phyloP scores from a whole-genome alignment of 352 stramenopile genomes.

The Hyaloperonospora arabidopsidis region DNA sequence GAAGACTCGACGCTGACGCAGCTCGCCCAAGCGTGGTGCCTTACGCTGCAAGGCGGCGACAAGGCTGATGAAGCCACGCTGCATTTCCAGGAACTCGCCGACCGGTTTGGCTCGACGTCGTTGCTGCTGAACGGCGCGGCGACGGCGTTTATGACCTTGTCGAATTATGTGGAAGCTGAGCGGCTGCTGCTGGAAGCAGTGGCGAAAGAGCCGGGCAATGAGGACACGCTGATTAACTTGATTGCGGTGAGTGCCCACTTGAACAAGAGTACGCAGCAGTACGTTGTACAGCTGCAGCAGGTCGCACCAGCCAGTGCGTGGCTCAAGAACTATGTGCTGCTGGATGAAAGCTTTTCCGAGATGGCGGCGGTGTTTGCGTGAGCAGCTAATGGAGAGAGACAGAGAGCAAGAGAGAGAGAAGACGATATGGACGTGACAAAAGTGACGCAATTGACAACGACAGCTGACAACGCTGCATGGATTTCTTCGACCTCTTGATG shows the following conservation, averaged over 20 bases:
- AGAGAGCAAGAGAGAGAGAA: not conserved
- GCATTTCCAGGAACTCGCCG: slow-evolving; percentile 89
- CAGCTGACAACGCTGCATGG: too few species aligned
- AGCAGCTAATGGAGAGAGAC: not conserved
- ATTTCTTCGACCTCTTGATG: not conserved
- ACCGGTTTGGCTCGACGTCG: slow-evolving; percentile 90
- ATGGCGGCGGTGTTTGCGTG: slow-evolving; percentile 65
- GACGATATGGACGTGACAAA: too few species aligned
- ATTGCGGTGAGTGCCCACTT: slow-evolving; percentile 87
- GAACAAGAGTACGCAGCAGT: slow-evolving; percentile 78
- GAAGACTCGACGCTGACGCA: slow-evolving; percentile 96
- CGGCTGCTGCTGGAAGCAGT: slow-evolving; percentile 82
- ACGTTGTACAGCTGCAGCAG: slow-evolving; percentile 73
- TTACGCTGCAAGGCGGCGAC: slow-evolving; percentile 74
- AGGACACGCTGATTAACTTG: slow-evolving; percentile 93
- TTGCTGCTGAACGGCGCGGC: slow-evolving; percentile 90
- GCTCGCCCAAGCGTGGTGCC: slow-evolving; percentile 86
- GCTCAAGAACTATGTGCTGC: slow-evolving; percentile 56
- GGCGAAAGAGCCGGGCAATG: slow-evolving; percentile 74
- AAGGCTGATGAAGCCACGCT: slow-evolving; percentile 87
- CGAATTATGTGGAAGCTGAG: slow-evolving; percentile 89
- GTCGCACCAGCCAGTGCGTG: slow-evolving; percentile 61
- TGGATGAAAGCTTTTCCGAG: slow-evolving; percentile 62
- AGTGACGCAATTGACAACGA: too few species aligned
- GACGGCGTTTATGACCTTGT: slow-evolving; percentile 86